Base-by-base conservation (phyloP, 257 asterid genomes). In the Salvia miltiorrhiza region DNA sequence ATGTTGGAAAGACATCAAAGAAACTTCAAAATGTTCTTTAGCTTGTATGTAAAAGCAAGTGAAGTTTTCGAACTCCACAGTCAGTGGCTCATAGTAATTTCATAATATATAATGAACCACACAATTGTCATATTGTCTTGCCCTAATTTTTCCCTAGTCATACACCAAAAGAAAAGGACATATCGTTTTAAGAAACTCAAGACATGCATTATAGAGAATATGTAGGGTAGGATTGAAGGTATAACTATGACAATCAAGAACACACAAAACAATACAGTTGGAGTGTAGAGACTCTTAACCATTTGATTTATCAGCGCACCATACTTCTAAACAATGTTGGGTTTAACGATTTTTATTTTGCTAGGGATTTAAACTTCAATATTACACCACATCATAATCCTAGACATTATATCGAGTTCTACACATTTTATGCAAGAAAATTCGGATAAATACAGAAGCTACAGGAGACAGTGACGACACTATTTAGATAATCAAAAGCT, bases 271-370 rank as follows among this genome's bases (percentile, higher is more conserved):
- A 21, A 40, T 20, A 28, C 28, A 49, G 64, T 20, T 20, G 20
- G 26, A 11, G 14, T 39, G 20, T 30, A n/a, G 45, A 28, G 47
- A 43, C 5, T 8, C 56, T 23, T 54, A 75, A 54, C 70, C 54
- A 24, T 65, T 73, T 57, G 45, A 64, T 49, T 58, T 7, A 56
- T 33, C 43, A 69, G 16, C 1, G 33, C 68, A 37, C 47, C 26
- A 26, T 48, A 65, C 65, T 57, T 39, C 57, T 13, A 24, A 30
- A 49, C 4, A 56, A 28, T 24, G 24, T 35, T 8, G n/a, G 1
- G 41, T 44, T 37, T 4, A 3, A 50, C 11, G 20, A 12, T 10
- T 47, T 45, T 17, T 14, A n/a, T 6, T 26, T 50, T 26, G 30
- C 1, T 20, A 37, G n/a, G 68, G 26, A 16, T 2, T 59, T 24